Conservation (phyloP, 192 early-diverging fungal genomes). For the Coemansia interrupta region DNA sequence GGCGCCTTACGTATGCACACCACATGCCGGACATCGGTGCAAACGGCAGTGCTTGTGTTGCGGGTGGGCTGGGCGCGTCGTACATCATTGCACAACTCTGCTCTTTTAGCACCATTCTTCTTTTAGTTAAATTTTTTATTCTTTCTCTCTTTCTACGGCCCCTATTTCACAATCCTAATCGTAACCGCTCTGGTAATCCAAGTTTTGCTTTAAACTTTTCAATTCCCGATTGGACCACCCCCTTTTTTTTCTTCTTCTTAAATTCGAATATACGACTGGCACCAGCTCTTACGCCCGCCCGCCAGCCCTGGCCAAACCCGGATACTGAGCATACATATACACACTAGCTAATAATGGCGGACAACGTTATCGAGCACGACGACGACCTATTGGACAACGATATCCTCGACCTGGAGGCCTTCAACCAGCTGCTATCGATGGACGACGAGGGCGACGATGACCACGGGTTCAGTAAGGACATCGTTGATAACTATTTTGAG, state of each 20-base stretch:
- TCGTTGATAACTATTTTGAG: slow-evolving; percentile 78
- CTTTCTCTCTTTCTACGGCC: not conserved
- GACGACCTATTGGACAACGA: slow-evolving; percentile 51
- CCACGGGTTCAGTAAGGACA: slow-evolving; percentile 67
- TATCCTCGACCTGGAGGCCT: slow-evolving; percentile 75
- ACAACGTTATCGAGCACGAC: slow-evolving; percentile 18
- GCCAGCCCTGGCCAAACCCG: too few relatives aligned
- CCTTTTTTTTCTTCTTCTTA: too few relatives aligned
- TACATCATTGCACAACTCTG: too few relatives aligned
- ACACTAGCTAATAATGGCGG: not conserved
- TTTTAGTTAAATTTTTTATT: not conserved
- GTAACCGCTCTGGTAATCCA: not conserved
- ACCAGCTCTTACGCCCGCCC: too few relatives aligned
- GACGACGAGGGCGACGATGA: slow-evolving; percentile 89
- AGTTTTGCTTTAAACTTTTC: not conserved
- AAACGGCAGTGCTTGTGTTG: not conserved
- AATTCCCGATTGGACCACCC: not conserved
- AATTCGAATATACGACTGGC: too few relatives aligned
- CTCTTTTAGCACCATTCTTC: not conserved
- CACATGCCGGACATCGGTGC: not conserved
- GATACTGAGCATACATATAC: too few relatives aligned
- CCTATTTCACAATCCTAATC: not conserved
- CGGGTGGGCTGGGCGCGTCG: not conserved
- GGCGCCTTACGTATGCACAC: too few relatives aligned
- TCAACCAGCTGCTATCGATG: slow-evolving; percentile 89